These are phyloP conservation scores for Benincasa hispida DNA, from an alignment of 306 rosid species.

Conservation along the genomic window DNA sequence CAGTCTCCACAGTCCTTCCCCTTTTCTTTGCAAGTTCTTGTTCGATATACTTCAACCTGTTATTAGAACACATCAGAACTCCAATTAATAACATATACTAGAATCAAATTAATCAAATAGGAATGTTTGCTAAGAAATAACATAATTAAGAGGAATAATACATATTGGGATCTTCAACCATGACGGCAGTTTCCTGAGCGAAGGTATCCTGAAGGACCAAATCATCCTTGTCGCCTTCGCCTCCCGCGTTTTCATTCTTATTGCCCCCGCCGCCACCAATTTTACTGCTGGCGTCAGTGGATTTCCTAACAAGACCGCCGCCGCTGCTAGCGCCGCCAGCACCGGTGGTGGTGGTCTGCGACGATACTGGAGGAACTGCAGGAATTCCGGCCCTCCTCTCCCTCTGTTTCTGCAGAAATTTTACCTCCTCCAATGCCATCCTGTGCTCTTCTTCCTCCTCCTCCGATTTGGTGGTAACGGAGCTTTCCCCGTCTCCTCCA, in stretches of 20 bases:
- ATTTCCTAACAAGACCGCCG: slow-evolving; percentile 9
- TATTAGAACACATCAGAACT: not conserved
- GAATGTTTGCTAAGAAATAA: not conserved
- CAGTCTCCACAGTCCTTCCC: slow-evolving; percentile 44
- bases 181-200: slow-evolving; percentile 86
- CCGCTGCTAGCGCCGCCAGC: not conserved
- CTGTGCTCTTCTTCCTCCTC: slow-evolving; percentile 25
- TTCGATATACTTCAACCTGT: slow-evolving; percentile 66
- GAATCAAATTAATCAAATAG: not conserved
- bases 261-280: slow-evolving; percentile 7
- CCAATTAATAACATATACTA: not conserved
- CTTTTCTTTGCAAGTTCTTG: slow-evolving; percentile 89
- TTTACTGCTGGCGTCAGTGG: slow-evolving; percentile 12
- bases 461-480: not conserved
- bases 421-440: slow-evolving; percentile 85
- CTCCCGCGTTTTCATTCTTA: slow-evolving; percentile 33
- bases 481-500: not conserved
- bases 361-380: slow-evolving; percentile 25
- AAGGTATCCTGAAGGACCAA: slow-evolving; percentile 82
- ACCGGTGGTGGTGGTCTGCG: not conserved
- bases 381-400: slow-evolving; percentile 77
- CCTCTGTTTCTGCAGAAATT: slow-evolving; percentile 83
- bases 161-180: slow-evolving; percentile 96
- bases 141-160: not conserved
- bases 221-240: slow-evolving; percentile 50